These are phyloP conservation scores for Dendrobium huoshanense DNA, from an alignment of 106 monocot species.

Conservation along the genomic window DNA sequence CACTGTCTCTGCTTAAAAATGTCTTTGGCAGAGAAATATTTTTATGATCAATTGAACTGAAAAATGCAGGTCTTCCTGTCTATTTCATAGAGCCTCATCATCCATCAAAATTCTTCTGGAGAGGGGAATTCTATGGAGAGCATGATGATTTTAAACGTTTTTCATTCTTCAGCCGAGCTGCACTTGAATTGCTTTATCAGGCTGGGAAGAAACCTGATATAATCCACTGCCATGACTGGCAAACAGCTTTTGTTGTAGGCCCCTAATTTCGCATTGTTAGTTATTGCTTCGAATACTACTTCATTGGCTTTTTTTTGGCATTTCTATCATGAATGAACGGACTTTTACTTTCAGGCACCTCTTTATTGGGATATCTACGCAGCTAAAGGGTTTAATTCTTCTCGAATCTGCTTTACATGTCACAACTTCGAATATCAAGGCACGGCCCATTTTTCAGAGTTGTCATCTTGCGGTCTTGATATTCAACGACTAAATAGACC, in stretches of 20 bases:
- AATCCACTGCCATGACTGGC: constrained; percentile 98
- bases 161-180: constrained; percentile 83
- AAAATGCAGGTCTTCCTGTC: constrained; percentile 77
- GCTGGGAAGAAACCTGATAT: constrained; percentile 88
- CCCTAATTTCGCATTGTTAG: not conserved
- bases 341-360: constrained; percentile 53
- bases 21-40: not conserved
- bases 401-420: constrained; percentile 95
- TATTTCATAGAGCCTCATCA: constrained; percentile 95
- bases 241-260: constrained; percentile 87
- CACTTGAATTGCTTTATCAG: constrained; percentile 72
- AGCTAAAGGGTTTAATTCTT: constrained; percentile 62
- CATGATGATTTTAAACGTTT: constrained; percentile 94
- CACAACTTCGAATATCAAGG: constrained; percentile 98
- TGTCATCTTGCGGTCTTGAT: constrained; percentile 83
- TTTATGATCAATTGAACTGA: constrained; percentile 4
- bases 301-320: not conserved
- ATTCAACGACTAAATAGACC: constrained; percentile 58
- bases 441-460: constrained; percentile 59
- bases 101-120: constrained; percentile 74
- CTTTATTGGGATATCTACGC: constrained; percentile 95
- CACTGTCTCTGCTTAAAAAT: not conserved
- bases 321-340: too few species aligned
- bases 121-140: constrained; percentile 78
- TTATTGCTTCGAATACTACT: not conserved